Percentiles rank a stretch among this genome's conserved stretches.
These are phyloP conservation scores for Borovskyia barvae DNA, from an alignment of 208 protist species.

Conservation along the genomic window DNA sequence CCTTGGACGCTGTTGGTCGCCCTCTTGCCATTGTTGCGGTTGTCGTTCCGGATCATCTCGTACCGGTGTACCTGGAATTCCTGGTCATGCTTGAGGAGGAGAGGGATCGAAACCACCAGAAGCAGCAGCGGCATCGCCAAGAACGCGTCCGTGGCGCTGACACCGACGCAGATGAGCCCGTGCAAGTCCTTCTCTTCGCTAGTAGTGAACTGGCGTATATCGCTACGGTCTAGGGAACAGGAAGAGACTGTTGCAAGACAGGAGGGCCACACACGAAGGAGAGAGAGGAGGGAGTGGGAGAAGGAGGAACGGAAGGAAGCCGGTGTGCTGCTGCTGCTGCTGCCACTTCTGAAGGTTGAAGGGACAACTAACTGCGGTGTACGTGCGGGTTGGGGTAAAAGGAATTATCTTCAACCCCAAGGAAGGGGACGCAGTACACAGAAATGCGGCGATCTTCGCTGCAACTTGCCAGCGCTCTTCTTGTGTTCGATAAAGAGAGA, in stretches of 20 bases:
- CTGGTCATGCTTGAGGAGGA: constrained; percentile 12
- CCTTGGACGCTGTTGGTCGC: neutral
- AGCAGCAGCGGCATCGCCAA: neutral
- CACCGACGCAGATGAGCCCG: neutral
- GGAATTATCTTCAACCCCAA: no score
- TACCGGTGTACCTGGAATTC: constrained; percentile 26
- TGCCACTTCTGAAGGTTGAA: neutral
- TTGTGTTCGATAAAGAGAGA: neutral
- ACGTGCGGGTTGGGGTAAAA: no score
- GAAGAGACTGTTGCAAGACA: neutral
- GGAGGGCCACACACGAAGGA: neutral
- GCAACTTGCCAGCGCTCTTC: no score
- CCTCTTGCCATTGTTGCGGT: constrained; percentile 26
- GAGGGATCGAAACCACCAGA: neutral
- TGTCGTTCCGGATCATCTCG: constrained; percentile 33
- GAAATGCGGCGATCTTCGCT: no score
- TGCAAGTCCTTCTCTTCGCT: constrained; percentile 21
- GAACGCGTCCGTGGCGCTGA: neutral
- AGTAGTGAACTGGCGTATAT: constrained; percentile 7
- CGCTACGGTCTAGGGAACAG: neutral
- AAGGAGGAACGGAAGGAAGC: no score
- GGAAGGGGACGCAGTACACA: no score
- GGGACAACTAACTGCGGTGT: no score
- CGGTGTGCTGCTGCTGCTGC: neutral
- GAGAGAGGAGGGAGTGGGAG: neutral